A percentile compares a stretch with the other conserved stretches of the same genome.
phyloP scores from a whole-genome alignment of 306 rosid genomes.

The Fagus crenata region DNA sequence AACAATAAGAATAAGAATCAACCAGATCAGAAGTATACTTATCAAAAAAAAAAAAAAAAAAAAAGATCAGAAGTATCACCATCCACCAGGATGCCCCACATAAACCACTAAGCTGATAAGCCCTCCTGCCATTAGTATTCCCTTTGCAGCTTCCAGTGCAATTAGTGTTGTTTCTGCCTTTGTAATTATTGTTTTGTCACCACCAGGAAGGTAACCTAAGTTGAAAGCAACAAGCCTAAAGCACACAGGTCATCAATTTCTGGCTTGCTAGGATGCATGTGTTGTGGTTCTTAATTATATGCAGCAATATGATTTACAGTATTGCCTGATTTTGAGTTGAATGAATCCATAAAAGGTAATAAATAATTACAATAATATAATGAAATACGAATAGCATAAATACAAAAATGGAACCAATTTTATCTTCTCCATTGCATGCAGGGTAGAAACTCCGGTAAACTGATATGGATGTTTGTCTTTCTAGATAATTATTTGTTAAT shows the following conservation, averaged over 20 bases:
- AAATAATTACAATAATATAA: neutral
- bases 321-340: neutral
- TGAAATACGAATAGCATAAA: neutral
- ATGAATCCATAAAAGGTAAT: neutral
- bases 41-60: no score
- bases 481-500: neutral
- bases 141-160: conserved; percentile 74
- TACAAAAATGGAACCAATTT: neutral
- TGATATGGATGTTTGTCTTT: neutral
- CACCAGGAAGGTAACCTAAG: conserved; percentile 92
- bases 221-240: conserved; percentile 91
- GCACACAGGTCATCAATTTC: conserved; percentile 30
- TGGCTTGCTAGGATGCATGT: neutral
- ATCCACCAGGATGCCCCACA: conserved; percentile 92
- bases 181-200: conserved; percentile 73
- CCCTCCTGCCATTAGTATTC: conserved; percentile 61
- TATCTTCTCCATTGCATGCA: neutral
- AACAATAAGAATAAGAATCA: neutral
- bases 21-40: conserved; percentile 20
- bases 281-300: neutral
- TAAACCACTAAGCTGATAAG: conserved; percentile 84
- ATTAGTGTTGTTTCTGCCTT: conserved; percentile 64
- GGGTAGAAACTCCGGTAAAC: neutral
- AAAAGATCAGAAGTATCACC: conserved; percentile 46
- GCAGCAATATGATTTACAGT: neutral